Conservation (phyloP, 179 eudicot species). For the Gypsophila paniculata region DNA sequence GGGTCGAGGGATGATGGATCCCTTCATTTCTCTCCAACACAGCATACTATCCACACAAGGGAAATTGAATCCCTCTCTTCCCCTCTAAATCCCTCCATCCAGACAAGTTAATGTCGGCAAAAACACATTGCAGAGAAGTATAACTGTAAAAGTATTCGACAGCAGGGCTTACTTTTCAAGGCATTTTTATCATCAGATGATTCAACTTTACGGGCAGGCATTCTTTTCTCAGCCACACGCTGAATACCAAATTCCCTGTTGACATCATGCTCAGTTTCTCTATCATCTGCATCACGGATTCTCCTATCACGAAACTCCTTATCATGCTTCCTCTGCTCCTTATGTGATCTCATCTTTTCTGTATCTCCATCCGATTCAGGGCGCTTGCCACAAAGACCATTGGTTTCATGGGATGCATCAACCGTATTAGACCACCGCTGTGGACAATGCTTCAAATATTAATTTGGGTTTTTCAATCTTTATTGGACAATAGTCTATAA, state of each 20-base stretch:
- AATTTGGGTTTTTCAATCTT: not conserved
- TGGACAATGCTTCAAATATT: constrained; percentile 16
- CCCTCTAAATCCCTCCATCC: not conserved
- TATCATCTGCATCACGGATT: constrained; percentile 54
- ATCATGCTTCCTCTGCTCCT: constrained; percentile 79
- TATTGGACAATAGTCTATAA: not conserved
- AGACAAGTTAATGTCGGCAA: not conserved
- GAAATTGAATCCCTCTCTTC: not conserved
- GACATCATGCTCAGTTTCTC: constrained; percentile 60
- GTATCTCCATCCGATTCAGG: constrained; percentile 73
- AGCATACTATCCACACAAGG: no score
- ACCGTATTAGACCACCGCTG: constrained; percentile 50
- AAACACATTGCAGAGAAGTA: constrained; percentile 11
- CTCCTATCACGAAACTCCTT: constrained; percentile 64
- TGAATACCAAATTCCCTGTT: constrained; percentile 48
- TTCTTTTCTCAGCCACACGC: constrained; percentile 59
- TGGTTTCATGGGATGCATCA: constrained; percentile 45
- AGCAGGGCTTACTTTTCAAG: constrained; percentile 57
- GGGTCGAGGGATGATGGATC: not conserved
- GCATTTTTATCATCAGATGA: constrained; percentile 60
- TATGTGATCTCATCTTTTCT: constrained; percentile 49
- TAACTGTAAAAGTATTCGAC: not conserved
- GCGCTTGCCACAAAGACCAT: constrained; percentile 53
- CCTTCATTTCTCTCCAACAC: not conserved
- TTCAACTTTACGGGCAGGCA: constrained; percentile 60